These are phyloP conservation scores for Phytophthora fragariae DNA, from an alignment of 352 stramenopile species.

Conservation along the genomic window DNA sequence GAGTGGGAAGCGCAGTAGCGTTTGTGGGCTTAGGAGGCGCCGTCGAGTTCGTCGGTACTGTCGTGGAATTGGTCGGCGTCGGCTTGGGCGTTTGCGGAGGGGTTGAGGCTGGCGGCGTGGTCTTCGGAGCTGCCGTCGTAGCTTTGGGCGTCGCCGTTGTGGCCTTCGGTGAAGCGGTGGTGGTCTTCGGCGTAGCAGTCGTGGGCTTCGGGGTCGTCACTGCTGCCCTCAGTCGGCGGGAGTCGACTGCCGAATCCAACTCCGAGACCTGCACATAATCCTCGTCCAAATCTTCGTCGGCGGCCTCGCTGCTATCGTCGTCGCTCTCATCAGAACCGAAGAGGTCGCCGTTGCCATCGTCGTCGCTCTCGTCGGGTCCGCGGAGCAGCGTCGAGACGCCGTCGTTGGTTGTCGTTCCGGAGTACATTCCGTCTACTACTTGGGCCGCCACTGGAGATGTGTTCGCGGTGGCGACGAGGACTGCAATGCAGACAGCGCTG, in stretches of 20 bases:
- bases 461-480: too few species aligned
- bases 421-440: background rate
- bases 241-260: background rate
- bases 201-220: background rate
- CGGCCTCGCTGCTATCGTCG: background rate
- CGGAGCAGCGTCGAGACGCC: background rate
- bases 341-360: background rate
- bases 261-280: background rate
- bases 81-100: background rate
- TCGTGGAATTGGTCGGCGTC: too few species aligned
- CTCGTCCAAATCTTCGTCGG: too few species aligned
- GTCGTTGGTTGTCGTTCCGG: background rate
- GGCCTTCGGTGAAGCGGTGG: background rate
- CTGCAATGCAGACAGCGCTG: too few species aligned
- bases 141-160: background rate
- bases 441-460: background rate
- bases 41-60: background rate
- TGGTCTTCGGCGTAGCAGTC: background rate
- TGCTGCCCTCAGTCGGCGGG: background rate
- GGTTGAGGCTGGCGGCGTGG: background rate
- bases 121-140: background rate
- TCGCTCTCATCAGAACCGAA: background rate
- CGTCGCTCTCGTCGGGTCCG: background rate
- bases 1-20: background rate
- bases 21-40: background rate